Conservation (phyloP, 208 protist genomes). For the Naegleria gruberi region DNA sequence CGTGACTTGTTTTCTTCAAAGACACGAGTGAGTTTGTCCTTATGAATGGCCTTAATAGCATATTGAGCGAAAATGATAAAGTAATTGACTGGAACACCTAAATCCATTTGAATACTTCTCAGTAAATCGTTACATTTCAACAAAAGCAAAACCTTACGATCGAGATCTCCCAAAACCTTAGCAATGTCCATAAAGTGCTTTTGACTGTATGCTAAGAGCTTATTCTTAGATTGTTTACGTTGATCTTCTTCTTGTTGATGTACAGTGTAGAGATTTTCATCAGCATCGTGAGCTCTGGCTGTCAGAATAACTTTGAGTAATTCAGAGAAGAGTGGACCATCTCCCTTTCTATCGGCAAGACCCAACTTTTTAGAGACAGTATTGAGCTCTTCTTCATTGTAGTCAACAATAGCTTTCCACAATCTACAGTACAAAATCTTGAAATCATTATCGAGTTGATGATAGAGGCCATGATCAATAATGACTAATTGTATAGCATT, state of each 20-base stretch:
- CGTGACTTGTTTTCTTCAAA: too few relatives aligned
- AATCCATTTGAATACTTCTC: conserved; percentile 18
- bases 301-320: not conserved
- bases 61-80: conserved; percentile 11
- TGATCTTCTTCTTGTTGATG: not conserved
- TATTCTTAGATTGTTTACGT: not conserved
- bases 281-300: not conserved
- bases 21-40: not conserved
- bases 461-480: conserved; percentile 59
- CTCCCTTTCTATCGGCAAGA: not conserved
- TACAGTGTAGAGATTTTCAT: not conserved
- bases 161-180: not conserved
- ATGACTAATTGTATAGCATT: conserved; percentile 40
- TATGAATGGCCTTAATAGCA: conserved; percentile 16
- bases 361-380: not conserved
- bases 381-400: not conserved
- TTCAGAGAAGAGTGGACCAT: not conserved
- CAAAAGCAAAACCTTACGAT: not conserved
- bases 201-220: not conserved
- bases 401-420: not conserved
- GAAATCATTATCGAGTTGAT: conserved; percentile 38
- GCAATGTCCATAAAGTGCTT: not conserved
- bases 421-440: not conserved
- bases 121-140: conserved; percentile 18
- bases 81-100: conserved; percentile 22